Percentiles rank a stretch among this genome's conserved stretches.
Conservation (phyloP, 352 stramenopile species). For the Phytophthora uliginosa region DNA sequence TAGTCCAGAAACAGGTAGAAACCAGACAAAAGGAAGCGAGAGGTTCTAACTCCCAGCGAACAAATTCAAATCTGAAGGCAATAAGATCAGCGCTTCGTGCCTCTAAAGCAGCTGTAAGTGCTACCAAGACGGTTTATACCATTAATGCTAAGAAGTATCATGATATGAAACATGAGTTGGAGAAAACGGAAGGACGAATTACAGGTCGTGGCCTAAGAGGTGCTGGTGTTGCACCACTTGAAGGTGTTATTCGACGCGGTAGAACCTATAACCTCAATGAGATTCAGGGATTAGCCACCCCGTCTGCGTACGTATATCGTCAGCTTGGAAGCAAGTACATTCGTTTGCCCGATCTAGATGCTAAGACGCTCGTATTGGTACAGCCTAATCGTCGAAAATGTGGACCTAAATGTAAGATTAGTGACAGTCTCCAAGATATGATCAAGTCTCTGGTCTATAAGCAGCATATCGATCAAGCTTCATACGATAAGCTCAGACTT, state of each 20-base stretch:
- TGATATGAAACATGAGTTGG: no score
- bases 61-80: no score
- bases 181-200: no score
- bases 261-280: slow-evolving; percentile 29
- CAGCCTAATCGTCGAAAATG: slow-evolving; percentile 10
- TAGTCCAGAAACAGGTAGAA: no score
- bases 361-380: slow-evolving; percentile 11
- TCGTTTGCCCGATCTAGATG: slow-evolving; percentile 20
- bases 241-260: slow-evolving; percentile 3
- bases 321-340: slow-evolving; percentile 23
- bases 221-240: not conserved
- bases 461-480: not conserved
- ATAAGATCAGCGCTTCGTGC: no score
- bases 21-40: no score
- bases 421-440: slow-evolving; percentile 8
- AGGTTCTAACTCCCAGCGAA: no score
- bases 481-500: not conserved
- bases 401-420: slow-evolving; percentile 12
- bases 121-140: no score
- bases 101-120: no score
- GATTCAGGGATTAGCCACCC: slow-evolving; percentile 18
- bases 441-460: not conserved
- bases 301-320: slow-evolving; percentile 9
- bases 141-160: no score
- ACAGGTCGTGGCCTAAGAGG: not conserved